Evolutionary conservation across 495 filamentous ascomycete species (phyloP), one percentile per base, ranked within the genome.

Genomic region (Aspergillus ellipticus): DNA sequence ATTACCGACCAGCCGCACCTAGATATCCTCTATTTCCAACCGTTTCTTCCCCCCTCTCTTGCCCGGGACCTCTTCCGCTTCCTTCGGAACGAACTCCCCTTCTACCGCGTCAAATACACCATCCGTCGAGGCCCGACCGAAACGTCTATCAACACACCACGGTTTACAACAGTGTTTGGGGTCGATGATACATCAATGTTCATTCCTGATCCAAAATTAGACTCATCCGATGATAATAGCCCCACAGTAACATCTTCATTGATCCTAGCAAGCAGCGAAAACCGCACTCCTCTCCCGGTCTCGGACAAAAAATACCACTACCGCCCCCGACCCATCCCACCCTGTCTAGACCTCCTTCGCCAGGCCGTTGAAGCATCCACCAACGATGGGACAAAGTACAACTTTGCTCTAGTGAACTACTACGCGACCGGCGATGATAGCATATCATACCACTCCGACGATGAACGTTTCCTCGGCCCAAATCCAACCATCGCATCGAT

Each of bases 371-470:
- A 89, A 67, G 66, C 73, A 5, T 74, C 80, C 4, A 87, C 85
- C 2, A 50, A 46, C 29, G 41, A 59, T 39, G 74, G 73, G n/a
- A 73, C 74, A 54, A 78, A 55, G 3, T 91, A 86, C 67, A 91
- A 92, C 60, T 89, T 89, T 70, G 82, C 81, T 53, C 74, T 91
- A 2, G 85, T 90, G 8, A 91, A 90, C 60, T 91, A 90, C 74
- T 90, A 90, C 68, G 81, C 84, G 29, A 76, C 73, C 24, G 87
- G 86, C 2, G 68, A 79, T 10, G 86, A 90, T 67, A 87, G 83
- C 53, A 91, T 91, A 31, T 73, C 82, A 21, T 92, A 86, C 65
- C 86, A 89, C 64, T 86, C 84, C 33, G 88, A 90, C 59, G 87
- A 90, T 60, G 88, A 90, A 69, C 76, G 79, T 9, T 91, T 92